A percentile compares a stretch with the other conserved stretches of the same genome.
These are phyloP conservation scores for Phytopythium chamaehyphon DNA, from an alignment of 352 stramenopile species.

Conservation along the genomic window DNA sequence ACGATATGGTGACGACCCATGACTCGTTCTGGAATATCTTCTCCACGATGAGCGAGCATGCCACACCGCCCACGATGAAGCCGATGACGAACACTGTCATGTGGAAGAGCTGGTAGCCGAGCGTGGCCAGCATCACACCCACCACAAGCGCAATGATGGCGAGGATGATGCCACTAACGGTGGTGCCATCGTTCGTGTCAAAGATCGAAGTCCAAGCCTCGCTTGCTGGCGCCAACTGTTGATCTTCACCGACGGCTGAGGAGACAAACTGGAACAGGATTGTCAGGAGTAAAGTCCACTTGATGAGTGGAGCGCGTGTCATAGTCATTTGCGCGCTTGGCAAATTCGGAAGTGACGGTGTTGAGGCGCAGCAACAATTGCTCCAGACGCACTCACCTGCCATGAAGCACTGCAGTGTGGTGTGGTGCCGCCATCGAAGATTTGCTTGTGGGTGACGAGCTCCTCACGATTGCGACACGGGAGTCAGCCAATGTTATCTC, in stretches of 20 bases:
- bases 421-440: not conserved
- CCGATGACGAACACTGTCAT: slow-evolving; percentile 29
- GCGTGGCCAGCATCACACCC: slow-evolving; percentile 29
- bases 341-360: not conserved
- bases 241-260: not conserved
- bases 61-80: slow-evolving; percentile 20
- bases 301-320: no score
- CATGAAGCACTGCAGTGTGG: not conserved
- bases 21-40: slow-evolving; percentile 20
- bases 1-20: slow-evolving; percentile 31
- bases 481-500: slow-evolving; percentile 1
- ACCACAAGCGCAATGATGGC: slow-evolving; percentile 26
- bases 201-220: slow-evolving; percentile 22
- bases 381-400: not conserved
- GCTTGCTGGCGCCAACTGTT: slow-evolving; percentile 11
- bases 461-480: not conserved
- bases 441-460: no score
- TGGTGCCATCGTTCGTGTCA: slow-evolving; percentile 25
- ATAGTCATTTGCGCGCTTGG: no score
- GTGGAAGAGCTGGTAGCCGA: slow-evolving; percentile 47
- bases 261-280: slow-evolving; percentile 5
- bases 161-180: slow-evolving; percentile 23
- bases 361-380: not conserved
- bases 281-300: slow-evolving; percentile 3
- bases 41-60: slow-evolving; percentile 15